phyloP scores from a whole-genome alignment of 306 rosid genomes.

The Cicer bijugum region DNA sequence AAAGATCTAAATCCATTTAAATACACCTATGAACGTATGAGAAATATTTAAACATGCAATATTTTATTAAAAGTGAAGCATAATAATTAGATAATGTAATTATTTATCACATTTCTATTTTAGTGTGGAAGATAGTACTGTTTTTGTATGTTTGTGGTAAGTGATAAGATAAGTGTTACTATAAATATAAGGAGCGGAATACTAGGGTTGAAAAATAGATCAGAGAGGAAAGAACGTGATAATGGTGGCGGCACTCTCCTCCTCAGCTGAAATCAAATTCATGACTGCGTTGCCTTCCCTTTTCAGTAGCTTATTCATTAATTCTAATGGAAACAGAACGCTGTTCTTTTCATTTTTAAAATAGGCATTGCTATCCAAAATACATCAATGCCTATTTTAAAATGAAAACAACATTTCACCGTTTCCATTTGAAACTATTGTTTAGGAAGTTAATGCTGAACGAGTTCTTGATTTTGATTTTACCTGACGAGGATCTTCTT shows the following conservation, averaged over 20 bases:
- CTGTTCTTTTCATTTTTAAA: conserved; percentile 39
- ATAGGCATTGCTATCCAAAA: conserved; percentile 35
- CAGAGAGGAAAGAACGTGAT: not conserved
- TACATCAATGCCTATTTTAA: conserved; percentile 36
- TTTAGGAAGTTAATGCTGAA: conserved; percentile 41
- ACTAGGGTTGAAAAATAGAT: not conserved
- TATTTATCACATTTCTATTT: too few relatives aligned
- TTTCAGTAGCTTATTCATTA: conserved; percentile 21
- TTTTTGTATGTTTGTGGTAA: too few relatives aligned
- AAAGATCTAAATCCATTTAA: too few relatives aligned
- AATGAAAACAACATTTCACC: conserved; percentile 18
- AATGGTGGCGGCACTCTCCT: not conserved
- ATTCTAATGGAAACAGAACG: conserved; percentile 31
- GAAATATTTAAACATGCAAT: too few relatives aligned
- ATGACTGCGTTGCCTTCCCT: conserved; percentile 43
- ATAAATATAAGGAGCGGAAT: too few relatives aligned
- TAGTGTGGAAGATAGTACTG: too few relatives aligned
- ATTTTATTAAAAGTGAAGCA: too few relatives aligned
- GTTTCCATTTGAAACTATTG: conserved; percentile 40
- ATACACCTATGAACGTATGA: too few relatives aligned
- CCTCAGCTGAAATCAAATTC: conserved; percentile 41
- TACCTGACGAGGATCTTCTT: conserved; percentile 25
- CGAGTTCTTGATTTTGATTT: conserved; percentile 42
- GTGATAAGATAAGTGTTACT: too few relatives aligned
- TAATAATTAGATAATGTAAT: too few relatives aligned